These are phyloP conservation scores for Cucumis cinereus DNA, from an alignment of 306 rosid species.

Conservation along the genomic window DNA sequence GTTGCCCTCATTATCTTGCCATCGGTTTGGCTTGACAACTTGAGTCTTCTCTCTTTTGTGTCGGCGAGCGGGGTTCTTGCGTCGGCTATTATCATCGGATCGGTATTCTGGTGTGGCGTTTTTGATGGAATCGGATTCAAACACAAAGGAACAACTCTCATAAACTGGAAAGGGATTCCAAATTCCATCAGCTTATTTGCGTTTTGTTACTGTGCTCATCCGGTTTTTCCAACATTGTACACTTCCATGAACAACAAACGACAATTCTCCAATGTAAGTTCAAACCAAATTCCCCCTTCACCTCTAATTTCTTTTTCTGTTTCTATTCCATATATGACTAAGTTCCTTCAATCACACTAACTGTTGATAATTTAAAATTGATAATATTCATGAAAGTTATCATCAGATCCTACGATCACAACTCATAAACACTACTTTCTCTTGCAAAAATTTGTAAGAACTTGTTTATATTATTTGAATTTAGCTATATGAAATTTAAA, in stretches of 20 bases:
- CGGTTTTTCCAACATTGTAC: slow-evolving; percentile 74
- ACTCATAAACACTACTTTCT: too few relatives aligned
- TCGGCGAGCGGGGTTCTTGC: slow-evolving; percentile 84
- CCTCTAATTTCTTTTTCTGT: background rate
- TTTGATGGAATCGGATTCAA: slow-evolving; percentile 49
- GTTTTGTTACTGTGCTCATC: slow-evolving; percentile 83
- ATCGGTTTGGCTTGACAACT: slow-evolving; percentile 58
- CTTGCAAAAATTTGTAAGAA: too few relatives aligned
- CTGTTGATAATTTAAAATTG: too few relatives aligned
- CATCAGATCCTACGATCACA: too few relatives aligned
- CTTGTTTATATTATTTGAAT: too few relatives aligned
- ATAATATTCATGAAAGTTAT: background rate
- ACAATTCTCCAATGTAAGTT: slow-evolving; percentile 73
- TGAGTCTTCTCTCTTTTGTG: slow-evolving; percentile 60
- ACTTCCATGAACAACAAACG: slow-evolving; percentile 59
- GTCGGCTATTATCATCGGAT: slow-evolving; percentile 43
- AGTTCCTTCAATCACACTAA: background rate
- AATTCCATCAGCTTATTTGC: slow-evolving; percentile 62
- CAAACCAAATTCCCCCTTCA: background rate
- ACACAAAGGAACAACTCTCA: slow-evolving; percentile 23
- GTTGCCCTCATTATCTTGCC: slow-evolving; percentile 52
- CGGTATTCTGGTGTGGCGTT: slow-evolving; percentile 49
- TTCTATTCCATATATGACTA: background rate
- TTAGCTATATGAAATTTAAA: too few relatives aligned
- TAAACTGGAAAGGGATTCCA: slow-evolving; percentile 54